A percentile compares a stretch with the other conserved stretches of the same genome.
Evolutionary conservation across 495 filamentous ascomycete species (phyloP).

Genomic region (Annulohypoxylon nitens): DNA sequence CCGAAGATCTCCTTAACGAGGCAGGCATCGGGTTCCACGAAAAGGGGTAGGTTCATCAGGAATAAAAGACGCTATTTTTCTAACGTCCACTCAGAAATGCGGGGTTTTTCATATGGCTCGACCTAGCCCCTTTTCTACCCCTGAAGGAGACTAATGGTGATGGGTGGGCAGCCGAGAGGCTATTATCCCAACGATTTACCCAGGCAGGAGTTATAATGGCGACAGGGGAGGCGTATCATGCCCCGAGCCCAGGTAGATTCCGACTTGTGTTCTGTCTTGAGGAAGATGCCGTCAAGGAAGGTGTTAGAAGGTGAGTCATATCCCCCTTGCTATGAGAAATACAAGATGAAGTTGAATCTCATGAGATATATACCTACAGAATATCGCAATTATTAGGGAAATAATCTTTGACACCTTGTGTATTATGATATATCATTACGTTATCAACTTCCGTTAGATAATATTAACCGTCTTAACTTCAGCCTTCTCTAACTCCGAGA

Average conservation of each 20-base stretch:
- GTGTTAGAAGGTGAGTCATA: slow-evolving; percentile 57
- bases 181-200: slow-evolving; percentile 54
- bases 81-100: slow-evolving; percentile 57
- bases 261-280: slow-evolving; percentile 65
- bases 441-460: background rate
- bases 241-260: slow-evolving; percentile 65
- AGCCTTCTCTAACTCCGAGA: background rate
- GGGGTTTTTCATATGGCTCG: slow-evolving; percentile 72
- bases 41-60: slow-evolving; percentile 32
- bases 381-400: slow-evolving; percentile 18
- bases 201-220: slow-evolving; percentile 61
- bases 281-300: slow-evolving; percentile 55
- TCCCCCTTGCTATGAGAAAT: background rate
- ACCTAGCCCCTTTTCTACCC: slow-evolving; percentile 58
- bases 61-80: background rate
- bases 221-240: slow-evolving; percentile 57
- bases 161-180: slow-evolving; percentile 48
- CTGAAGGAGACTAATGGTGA: slow-evolving; percentile 38
- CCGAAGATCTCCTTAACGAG: slow-evolving; percentile 53
- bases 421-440: background rate
- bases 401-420: background rate
- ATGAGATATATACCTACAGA: slow-evolving; percentile 13
- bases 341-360: background rate
- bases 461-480: slow-evolving; percentile 3
- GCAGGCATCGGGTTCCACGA: slow-evolving; percentile 57